Evolutionary conservation across 1,139 yeast species (phyloP).

Genomic region (Suhomyces wounanorum): DNA sequence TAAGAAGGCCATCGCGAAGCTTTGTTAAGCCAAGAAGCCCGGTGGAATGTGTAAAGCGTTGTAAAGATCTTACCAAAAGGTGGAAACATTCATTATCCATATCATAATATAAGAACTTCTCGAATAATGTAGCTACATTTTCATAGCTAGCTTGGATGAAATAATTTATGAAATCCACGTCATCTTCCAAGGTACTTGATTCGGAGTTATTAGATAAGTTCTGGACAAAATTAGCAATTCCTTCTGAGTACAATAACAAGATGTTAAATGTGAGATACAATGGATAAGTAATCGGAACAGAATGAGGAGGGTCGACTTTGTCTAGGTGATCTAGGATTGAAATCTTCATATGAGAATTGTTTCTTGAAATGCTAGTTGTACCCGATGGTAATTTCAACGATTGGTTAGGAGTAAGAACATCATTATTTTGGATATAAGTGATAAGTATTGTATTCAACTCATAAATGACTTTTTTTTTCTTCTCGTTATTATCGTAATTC

Average conservation of each 20-base stretch:
- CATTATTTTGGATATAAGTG: conserved; percentile 27
- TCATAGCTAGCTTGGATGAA: conserved; percentile 48
- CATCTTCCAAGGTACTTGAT: conserved; percentile 31
- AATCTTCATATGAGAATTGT: conserved; percentile 44
- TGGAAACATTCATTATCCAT: conserved; percentile 71
- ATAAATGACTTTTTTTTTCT: conserved; percentile 60
- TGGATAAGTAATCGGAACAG: conserved; percentile 62
- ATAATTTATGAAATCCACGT: conserved; percentile 41
- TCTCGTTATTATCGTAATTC: conserved; percentile 61
- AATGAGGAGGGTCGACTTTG: conserved; percentile 67
- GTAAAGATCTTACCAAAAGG: conserved; percentile 66
- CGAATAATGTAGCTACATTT: conserved; percentile 48
- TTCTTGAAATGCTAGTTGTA: conserved; percentile 25
- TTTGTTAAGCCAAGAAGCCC: conserved; percentile 65
- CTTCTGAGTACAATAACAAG: conserved; percentile 62
- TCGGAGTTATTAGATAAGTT: conserved; percentile 34
- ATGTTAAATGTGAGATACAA: conserved; percentile 60
- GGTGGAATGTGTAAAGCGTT: conserved; percentile 77
- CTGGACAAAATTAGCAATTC: conserved; percentile 59
- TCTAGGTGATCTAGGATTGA: conserved; percentile 75
- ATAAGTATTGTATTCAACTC: conserved; percentile 57
- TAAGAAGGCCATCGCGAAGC: conserved; percentile 62
- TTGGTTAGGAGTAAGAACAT: conserved; percentile 35
- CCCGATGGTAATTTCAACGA: conserved; percentile 29
- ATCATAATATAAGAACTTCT: conserved; percentile 59